phyloP scores from a whole-genome alignment of 2,329 filamentous ascomycete genomes.

The Cryoendolithus antarcticus region DNA sequence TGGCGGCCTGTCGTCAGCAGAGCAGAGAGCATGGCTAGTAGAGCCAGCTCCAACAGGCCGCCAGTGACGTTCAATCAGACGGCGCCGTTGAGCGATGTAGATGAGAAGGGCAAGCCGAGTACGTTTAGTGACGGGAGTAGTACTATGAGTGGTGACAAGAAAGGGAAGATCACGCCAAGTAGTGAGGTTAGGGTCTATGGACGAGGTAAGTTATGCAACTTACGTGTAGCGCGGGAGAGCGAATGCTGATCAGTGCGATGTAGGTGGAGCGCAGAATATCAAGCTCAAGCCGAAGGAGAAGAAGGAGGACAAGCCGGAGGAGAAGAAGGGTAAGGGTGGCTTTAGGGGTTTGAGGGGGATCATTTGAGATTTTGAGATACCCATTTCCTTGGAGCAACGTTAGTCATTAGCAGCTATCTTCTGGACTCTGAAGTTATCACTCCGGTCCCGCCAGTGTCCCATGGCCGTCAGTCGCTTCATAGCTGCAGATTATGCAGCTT shows the following conservation, averaged over 20 bases:
- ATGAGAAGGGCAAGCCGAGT: constrained; percentile 7
- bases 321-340: constrained; percentile 24
- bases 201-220: constrained; percentile 35
- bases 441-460: too few species aligned
- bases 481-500: too few species aligned
- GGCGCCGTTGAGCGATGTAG: constrained; percentile 16
- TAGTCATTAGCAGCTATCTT: too few species aligned
- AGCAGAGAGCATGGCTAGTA: constrained; percentile 1
- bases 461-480: too few species aligned
- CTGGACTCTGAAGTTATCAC: too few species aligned
- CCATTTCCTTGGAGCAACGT: too few species aligned
- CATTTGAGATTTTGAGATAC: constrained; percentile 7
- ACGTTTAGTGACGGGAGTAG: constrained; percentile 16
- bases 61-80: constrained; percentile 27
- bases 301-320: constrained; percentile 14
- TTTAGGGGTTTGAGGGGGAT: constrained; percentile 27
- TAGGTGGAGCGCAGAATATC: constrained; percentile 42
- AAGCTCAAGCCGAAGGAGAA: constrained; percentile 34
- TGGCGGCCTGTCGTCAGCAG: constrained; percentile 11
- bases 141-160: constrained; percentile 13
- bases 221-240: background rate
- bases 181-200: constrained; percentile 42
- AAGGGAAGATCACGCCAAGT: constrained; percentile 35
- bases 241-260: background rate
- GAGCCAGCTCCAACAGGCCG: constrained; percentile 39